A percentile compares a stretch with the other conserved stretches of the same genome.
Evolutionary conservation across 306 rosid species (phyloP).

Genomic region (Ammopiptanthus mongolicus): DNA sequence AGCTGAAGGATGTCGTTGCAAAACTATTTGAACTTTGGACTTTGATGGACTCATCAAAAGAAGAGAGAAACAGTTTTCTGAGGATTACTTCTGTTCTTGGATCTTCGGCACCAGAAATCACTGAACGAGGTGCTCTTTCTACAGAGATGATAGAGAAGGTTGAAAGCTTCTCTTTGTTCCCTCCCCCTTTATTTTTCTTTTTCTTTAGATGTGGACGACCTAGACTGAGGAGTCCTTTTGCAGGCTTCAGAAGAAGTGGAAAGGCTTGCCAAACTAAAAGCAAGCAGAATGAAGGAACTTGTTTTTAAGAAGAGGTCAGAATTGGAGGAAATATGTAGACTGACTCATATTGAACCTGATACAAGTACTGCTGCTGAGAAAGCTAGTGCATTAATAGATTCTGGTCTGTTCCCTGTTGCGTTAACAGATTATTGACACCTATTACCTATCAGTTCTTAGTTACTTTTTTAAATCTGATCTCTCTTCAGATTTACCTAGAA

Average conservation of each 20-base stretch:
- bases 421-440: neutral
- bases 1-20: constrained; percentile 71
- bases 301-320: constrained; percentile 84
- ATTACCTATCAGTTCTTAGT: neutral
- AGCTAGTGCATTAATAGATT: constrained; percentile 85
- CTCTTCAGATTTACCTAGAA: neutral
- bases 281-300: constrained; percentile 96
- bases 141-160: constrained; percentile 76
- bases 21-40: constrained; percentile 84
- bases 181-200: neutral
- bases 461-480: neutral
- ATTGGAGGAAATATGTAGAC: constrained; percentile 81
- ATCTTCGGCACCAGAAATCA: constrained; percentile 58
- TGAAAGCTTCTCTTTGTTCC: constrained; percentile 1
- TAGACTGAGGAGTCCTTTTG: constrained; percentile 12
- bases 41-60: constrained; percentile 93
- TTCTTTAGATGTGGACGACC: neutral
- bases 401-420: constrained; percentile 46
- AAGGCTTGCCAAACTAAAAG: constrained; percentile 77
- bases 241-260: constrained; percentile 90
- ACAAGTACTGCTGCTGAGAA: constrained; percentile 83
- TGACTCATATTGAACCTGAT: constrained; percentile 82
- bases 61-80: constrained; percentile 61
- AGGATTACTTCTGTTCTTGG: constrained; percentile 52
- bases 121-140: constrained; percentile 70